Conservation (phyloP, 2,329 filamentous ascomycete species). For the Cladosporium austrohemisphaericum region DNA sequence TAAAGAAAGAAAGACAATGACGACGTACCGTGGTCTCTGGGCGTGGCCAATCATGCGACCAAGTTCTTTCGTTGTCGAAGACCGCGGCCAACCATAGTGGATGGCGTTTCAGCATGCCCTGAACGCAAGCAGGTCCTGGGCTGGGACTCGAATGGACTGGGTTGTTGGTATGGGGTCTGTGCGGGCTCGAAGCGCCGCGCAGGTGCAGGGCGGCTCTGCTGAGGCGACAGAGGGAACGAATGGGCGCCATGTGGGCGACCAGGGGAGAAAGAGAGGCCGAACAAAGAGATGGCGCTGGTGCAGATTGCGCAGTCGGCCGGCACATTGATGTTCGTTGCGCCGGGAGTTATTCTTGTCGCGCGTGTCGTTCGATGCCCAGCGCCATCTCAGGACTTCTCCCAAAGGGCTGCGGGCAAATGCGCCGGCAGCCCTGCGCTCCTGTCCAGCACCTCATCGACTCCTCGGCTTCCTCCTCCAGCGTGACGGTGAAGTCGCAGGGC, state of each 20-base stretch:
- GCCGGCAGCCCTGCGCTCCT: constrained; percentile 6
- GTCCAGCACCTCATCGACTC: constrained; percentile 9
- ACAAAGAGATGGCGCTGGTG: constrained; percentile 15
- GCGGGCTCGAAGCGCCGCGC: constrained; percentile 15
- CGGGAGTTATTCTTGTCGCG: constrained; percentile 11
- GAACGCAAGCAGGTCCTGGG: constrained; percentile 37
- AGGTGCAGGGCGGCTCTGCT: constrained; percentile 19
- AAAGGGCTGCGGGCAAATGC: constrained; percentile 2
- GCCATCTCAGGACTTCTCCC: constrained; percentile 14
- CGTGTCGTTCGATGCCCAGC: constrained; percentile 4
- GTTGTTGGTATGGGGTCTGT: constrained; percentile 12
- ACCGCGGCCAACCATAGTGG: constrained; percentile 34
- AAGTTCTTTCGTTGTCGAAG: constrained; percentile 30
- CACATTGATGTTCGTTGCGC: constrained; percentile 8
- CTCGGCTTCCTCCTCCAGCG: constrained; percentile 13
- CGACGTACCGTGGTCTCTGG: constrained; percentile 29
- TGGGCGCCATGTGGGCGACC: constrained; percentile 1
- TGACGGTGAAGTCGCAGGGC: constrained; percentile 10
- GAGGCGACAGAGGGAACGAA: constrained; percentile 31
- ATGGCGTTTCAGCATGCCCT: constrained; percentile 40
- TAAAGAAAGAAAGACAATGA: constrained; percentile 21
- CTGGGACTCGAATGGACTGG: constrained; percentile 16
- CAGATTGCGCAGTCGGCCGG: constrained; percentile 4
- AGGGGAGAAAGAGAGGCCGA: constrained; percentile 13
- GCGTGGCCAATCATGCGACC: constrained; percentile 33